These are phyloP conservation scores for Maudiozyma barnettii DNA, from an alignment of 805 yeast genomes.

Conservation along the genomic window DNA sequence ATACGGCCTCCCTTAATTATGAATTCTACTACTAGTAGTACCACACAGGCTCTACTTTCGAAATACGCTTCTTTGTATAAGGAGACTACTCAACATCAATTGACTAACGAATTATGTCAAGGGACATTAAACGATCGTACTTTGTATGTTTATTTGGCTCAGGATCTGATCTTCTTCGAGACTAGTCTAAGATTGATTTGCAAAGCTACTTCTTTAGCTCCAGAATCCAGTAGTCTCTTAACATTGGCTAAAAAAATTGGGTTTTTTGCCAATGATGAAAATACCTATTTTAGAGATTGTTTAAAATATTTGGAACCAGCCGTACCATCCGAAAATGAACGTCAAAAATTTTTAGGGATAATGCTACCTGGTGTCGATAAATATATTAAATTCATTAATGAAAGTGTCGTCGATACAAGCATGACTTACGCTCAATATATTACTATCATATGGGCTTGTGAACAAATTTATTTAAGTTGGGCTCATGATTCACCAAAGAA, in stretches of 20 bases:
- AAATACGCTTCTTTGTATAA: constrained; percentile 20
- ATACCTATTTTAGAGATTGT: constrained; percentile 36
- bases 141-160: constrained; percentile 37
- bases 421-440: constrained; percentile 34
- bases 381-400: constrained; percentile 31
- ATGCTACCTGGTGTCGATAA: constrained; percentile 28
- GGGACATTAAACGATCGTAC: constrained; percentile 38
- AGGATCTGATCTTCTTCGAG: constrained; percentile 41
- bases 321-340: constrained; percentile 7
- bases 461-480: constrained; percentile 44
- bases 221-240: constrained; percentile 31
- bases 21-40: constrained; percentile 5
- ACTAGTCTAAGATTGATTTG: constrained; percentile 36
- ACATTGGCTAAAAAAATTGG: constrained; percentile 42
- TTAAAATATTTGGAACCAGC: constrained; percentile 18
- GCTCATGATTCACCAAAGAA: constrained; percentile 33
- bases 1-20: background rate
- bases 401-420: constrained; percentile 23
- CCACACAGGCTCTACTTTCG: constrained; percentile 19
- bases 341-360: constrained; percentile 8
- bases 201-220: constrained; percentile 37
- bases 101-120: constrained; percentile 37
- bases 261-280: constrained; percentile 39
- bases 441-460: constrained; percentile 39
- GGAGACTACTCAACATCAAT: constrained; percentile 31